Evolutionary conservation across 2,329 filamentous ascomycete genomes (phyloP).

Genomic region (Fonsecaea multimorphosa): DNA sequence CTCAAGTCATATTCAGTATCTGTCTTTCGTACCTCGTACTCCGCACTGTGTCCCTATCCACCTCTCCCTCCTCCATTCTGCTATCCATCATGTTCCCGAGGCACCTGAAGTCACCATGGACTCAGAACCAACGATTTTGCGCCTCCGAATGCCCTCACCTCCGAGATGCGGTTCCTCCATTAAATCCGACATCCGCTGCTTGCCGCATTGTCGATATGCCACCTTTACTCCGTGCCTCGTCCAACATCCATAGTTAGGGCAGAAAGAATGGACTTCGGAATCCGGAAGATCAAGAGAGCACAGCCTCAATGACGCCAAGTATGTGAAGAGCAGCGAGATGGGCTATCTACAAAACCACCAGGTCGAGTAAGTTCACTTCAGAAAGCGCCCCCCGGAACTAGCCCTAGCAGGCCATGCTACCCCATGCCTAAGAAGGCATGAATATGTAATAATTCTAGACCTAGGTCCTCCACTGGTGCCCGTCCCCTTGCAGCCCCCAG

Average conservation of each 20-base stretch:
- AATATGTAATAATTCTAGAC: conserved; percentile 7
- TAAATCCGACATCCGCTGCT: neutral
- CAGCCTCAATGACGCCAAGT: conserved; percentile 13
- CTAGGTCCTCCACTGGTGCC: neutral
- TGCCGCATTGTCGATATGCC: neutral
- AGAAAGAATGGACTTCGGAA: conserved; percentile 7
- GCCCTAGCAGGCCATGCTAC: neutral
- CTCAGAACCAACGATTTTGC: neutral
- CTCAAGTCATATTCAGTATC: neutral
- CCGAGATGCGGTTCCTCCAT: neutral
- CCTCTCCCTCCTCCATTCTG: neutral
- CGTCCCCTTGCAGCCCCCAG: neutral
- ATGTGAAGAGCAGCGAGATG: neutral
- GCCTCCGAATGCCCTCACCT: neutral
- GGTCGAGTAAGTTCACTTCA: neutral
- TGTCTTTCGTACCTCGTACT: neutral
- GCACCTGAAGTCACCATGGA: too few relatives aligned
- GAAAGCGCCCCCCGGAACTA: neutral
- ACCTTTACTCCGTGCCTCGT: neutral
- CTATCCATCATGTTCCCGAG: neutral
- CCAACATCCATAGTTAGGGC: conserved; percentile 1
- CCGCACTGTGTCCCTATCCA: neutral
- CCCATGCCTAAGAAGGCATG: neutral
- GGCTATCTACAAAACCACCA: too few relatives aligned
- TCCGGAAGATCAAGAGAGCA: conserved; percentile 11